Base-by-base conservation (phyloP, 176 grass and related monocot species). In the Microstegium vimineum region DNA sequence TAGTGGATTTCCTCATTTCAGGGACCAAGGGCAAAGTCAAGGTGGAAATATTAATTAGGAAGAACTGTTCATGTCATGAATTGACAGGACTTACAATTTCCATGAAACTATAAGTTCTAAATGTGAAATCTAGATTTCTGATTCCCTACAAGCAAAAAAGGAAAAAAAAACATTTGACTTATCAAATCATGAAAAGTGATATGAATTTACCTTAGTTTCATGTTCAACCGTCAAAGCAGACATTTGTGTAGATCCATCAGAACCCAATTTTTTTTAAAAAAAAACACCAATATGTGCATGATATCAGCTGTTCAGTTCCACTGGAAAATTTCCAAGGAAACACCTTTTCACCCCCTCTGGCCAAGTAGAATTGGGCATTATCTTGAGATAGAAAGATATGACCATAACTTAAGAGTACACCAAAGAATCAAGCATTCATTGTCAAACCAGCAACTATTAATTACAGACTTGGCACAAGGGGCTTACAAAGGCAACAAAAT, bases 401-500 rank as follows among this genome's bases (percentile, higher is more conserved):
- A 60, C 78, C 72, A 85, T 77, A 68, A 65, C 83, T 82, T 66
- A 36, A 76, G 15, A 77, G 42, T 82, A 77, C 73, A 78, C 31
- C 74, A 62, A 86, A 90, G 66, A 83, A 90, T 78, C 73, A 73
- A 68, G 67, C 10, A 69, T 82, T 73, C 67, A 7, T 82, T 62
- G 72, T 78, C 79, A 79, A 59, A 86, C 74, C 60, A 77, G 36
- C 20, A 78, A 61, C 78, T 85, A 90, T 66, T 90, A 86, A 82
- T 90, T 90, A 90, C 88, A 90, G 73, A 86, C 66, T 78, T 8
- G 23, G 57, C 84, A 81, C 71, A 49, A 66, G 73, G 47, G 78
- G 73, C 56, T 77, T 71, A 60, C 65, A 73, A 89, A 78, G 60
- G 54, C 65, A 82, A 86, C 67, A 90, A 86, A 90, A 90, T 86